A percentile compares a stretch with the other conserved stretches of the same genome.
Evolutionary conservation across 179 eudicot genomes (phyloP).

Genomic region (Pouteria campechiana): DNA sequence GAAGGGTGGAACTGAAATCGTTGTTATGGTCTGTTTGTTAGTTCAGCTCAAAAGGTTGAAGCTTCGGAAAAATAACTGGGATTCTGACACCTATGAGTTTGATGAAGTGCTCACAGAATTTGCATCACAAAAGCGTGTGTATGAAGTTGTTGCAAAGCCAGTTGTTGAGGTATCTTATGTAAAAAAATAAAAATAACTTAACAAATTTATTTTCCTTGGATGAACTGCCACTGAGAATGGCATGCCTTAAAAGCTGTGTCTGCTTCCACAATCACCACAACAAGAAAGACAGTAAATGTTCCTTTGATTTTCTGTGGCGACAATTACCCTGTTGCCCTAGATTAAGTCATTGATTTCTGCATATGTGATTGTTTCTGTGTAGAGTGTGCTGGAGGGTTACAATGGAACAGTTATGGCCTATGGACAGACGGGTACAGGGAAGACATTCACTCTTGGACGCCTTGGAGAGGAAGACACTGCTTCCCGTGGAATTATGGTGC

Average conservation of each 20-base stretch:
- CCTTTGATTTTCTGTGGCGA: background rate
- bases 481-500: slow-evolving; percentile 91
- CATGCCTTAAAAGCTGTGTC: too few relatives aligned
- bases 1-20: background rate
- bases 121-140: slow-evolving; percentile 79
- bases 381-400: slow-evolving; percentile 89
- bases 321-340: background rate
- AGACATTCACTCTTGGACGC: slow-evolving; percentile 78
- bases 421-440: slow-evolving; percentile 94
- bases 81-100: slow-evolving; percentile 73
- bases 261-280: too few relatives aligned
- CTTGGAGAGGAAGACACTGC: slow-evolving; percentile 85
- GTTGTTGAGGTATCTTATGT: slow-evolving; percentile 55
- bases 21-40: slow-evolving; percentile 1
- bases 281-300: too few relatives aligned
- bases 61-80: slow-evolving; percentile 85
- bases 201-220: background rate
- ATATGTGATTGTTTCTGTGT: slow-evolving; percentile 6
- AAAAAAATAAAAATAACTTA: background rate
- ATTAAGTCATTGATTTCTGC: background rate
- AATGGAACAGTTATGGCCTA: slow-evolving; percentile 94
- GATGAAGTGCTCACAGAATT: slow-evolving; percentile 77
- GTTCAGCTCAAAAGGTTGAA: slow-evolving; percentile 79
- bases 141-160: slow-evolving; percentile 77
- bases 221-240: background rate